phyloP scores from a whole-genome alignment of 2,329 filamentous ascomycete species.

The Blumeriella jaapii region DNA sequence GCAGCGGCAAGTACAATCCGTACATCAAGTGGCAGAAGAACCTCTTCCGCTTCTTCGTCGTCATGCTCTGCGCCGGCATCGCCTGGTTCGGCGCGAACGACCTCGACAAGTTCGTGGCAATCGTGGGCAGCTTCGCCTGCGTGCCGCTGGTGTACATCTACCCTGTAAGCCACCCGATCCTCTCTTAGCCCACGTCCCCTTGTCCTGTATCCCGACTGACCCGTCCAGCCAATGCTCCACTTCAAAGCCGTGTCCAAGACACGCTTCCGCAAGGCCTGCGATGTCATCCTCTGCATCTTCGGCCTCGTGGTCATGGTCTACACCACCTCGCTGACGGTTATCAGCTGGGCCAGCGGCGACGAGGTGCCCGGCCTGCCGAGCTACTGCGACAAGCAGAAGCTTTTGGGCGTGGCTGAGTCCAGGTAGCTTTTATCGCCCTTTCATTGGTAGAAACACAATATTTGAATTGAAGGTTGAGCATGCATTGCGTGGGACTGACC shows the following conservation, averaged over 20 bases:
- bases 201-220: no score
- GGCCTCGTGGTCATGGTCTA: constrained; percentile 84
- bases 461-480: no score
- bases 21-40: constrained; percentile 99
- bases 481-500: no score
- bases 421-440: no score
- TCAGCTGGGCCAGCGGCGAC: constrained; percentile 65
- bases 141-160: constrained; percentile 97
- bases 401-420: no score
- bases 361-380: constrained; percentile 40
- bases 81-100: constrained; percentile 89
- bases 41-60: constrained; percentile 84
- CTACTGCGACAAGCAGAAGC: constrained; percentile 43
- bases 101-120: constrained; percentile 91
- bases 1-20: constrained; percentile 93
- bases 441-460: no score
- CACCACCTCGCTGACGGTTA: constrained; percentile 75
- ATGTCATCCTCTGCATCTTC: constrained; percentile 69
- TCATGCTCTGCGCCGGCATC: constrained; percentile 73
- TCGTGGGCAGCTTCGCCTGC: constrained; percentile 95
- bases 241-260: constrained; percentile 67
- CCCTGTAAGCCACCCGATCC: constrained; percentile 66
- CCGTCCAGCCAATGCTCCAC: constrained; percentile 88
- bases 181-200: no score
- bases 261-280: constrained; percentile 54